These are phyloP conservation scores for Malassezia furfur DNA, from an alignment of 1,284 basidiomycete genomes.

Conservation along the genomic window DNA sequence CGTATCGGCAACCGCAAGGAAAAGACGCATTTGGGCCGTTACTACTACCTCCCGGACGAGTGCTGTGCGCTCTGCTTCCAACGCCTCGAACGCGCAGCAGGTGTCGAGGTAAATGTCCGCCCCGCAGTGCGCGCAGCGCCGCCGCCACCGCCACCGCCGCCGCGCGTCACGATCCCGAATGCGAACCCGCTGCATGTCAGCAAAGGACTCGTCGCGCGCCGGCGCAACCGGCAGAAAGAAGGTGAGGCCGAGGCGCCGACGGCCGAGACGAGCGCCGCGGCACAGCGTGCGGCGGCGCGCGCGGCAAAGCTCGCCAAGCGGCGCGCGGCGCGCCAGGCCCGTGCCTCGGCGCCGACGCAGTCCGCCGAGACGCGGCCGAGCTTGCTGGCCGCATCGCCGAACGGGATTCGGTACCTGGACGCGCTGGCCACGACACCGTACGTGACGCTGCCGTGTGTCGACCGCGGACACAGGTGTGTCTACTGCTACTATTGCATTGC, in stretches of 20 bases:
- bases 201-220: constrained; percentile 1
- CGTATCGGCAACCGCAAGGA: not conserved
- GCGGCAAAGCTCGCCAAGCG: not conserved
- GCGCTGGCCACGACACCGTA: constrained; percentile 37
- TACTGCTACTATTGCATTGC: constrained; percentile 48
- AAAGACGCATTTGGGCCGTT: constrained; percentile 13
- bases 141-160: not conserved
- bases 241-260: not conserved
- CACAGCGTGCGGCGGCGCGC: constrained; percentile 1
- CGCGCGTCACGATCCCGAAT: constrained; percentile 1
- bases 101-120: constrained; percentile 19
- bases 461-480: constrained; percentile 14
- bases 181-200: constrained; percentile 31
- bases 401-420: constrained; percentile 37
- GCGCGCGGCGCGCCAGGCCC: constrained; percentile 1
- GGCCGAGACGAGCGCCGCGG: not conserved
- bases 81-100: constrained; percentile 26
- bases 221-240: not conserved
- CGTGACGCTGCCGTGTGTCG: constrained; percentile 33
- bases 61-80: constrained; percentile 44
- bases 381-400: constrained; percentile 23
- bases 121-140: not conserved
- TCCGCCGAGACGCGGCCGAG: not conserved
- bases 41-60: constrained; percentile 27
- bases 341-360: not conserved